phyloP scores from a whole-genome alignment of 1,284 basidiomycete genomes.

The Boletus smithii region DNA sequence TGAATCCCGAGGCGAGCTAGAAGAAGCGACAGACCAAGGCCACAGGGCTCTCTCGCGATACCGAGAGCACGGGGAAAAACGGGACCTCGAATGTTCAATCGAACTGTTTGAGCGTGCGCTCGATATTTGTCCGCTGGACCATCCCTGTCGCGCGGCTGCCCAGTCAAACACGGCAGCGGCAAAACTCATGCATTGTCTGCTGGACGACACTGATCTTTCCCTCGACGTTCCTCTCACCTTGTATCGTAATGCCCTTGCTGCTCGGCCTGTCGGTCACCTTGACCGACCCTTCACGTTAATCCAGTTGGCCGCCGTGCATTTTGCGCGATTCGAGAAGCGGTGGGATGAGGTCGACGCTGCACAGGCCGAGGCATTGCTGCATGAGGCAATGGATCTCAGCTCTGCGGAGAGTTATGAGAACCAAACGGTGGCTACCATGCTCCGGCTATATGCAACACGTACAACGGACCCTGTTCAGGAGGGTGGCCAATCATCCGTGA shows the following conservation, averaged over 20 bases:
- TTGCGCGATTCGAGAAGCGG: conserved; percentile 4
- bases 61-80: neutral
- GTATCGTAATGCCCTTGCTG: conserved; percentile 5
- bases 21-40: conserved; percentile 6
- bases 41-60: conserved; percentile 2
- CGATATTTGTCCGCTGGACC: conserved; percentile 9
- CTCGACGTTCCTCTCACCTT: conserved; percentile 7
- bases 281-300: conserved; percentile 10
- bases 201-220: neutral
- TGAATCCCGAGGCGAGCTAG: neutral
- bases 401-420: neutral
- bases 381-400: neutral
- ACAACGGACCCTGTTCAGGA: neutral
- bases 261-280: conserved; percentile 4
- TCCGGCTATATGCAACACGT: neutral
- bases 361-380: neutral
- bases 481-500: neutral
- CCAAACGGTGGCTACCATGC: neutral
- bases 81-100: conserved; percentile 10
- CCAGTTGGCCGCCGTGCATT: conserved; percentile 3
- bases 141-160: conserved; percentile 12
- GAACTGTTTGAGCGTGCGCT: conserved; percentile 10
- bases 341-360: neutral
- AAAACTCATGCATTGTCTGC: neutral
- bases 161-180: conserved; percentile 17